Evolutionary conservation across 306 rosid genomes (phyloP).

Genomic region (Prunus padus): DNA sequence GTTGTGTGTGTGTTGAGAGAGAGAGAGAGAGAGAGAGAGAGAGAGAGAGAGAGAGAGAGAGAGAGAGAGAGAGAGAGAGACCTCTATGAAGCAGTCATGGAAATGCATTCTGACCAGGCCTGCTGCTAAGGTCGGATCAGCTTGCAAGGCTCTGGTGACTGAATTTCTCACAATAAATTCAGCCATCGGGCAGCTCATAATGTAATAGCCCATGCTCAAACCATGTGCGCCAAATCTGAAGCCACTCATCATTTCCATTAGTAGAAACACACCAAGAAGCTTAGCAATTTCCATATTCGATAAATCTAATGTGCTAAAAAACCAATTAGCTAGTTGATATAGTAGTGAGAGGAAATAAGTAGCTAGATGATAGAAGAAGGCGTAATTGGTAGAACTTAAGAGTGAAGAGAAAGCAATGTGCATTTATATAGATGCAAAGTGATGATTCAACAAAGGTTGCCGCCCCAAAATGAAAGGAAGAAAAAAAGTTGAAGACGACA

Average conservation of each 20-base stretch:
- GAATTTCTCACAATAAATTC: conserved; percentile 48
- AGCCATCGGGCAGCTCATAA: conserved; percentile 51
- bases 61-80: conserved; percentile 12
- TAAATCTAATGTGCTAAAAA: neutral
- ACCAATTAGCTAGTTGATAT: neutral
- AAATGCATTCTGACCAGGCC: conserved; percentile 79
- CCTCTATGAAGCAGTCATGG: conserved; percentile 84
- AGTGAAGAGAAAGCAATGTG: neutral
- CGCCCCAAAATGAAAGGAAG: neutral
- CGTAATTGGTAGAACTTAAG: neutral
- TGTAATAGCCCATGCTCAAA: conserved; percentile 55
- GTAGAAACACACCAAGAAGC: conserved; percentile 12
- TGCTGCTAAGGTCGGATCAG: conserved; percentile 68
- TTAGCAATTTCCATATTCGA: conserved; percentile 11
- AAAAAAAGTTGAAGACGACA: neutral
- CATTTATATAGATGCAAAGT: conserved; percentile 6
- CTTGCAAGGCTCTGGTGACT: conserved; percentile 49
- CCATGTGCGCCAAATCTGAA: conserved; percentile 33
- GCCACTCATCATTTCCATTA: conserved; percentile 39
- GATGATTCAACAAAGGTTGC: neutral
- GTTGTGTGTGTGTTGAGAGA: neutral
- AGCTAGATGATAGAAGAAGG: neutral
- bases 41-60: conserved; percentile 14
- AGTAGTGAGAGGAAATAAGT: neutral
- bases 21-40: neutral